Conservation (phyloP, 345 rosid species). For the Triadica sebifera region DNA sequence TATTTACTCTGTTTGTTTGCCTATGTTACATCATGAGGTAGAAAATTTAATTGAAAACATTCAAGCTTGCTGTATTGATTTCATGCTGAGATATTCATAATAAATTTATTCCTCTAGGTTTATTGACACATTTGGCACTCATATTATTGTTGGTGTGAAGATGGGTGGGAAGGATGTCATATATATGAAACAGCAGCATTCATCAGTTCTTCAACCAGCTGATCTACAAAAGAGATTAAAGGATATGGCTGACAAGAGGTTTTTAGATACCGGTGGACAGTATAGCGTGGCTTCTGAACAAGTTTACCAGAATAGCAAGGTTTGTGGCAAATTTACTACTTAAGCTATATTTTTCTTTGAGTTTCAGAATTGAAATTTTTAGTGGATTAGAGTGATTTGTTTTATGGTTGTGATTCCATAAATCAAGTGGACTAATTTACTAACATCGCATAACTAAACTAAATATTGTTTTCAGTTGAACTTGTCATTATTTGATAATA, state of each 20-base stretch:
- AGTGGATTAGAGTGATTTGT: not conserved
- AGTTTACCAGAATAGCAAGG: constrained; percentile 40
- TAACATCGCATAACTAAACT: not conserved
- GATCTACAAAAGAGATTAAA: constrained; percentile 75
- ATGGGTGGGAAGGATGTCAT: constrained; percentile 98
- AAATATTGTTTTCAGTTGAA: not conserved
- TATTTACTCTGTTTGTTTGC: not conserved
- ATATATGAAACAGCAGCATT: constrained; percentile 76
- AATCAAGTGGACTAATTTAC: not conserved
- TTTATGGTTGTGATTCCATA: not conserved
- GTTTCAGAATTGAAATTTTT: not conserved
- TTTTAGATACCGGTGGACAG: constrained; percentile 50
- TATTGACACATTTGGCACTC: constrained; percentile 81
- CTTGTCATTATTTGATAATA: not conserved
- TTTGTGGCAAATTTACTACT: constrained; percentile 20
- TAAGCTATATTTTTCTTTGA: not conserved
- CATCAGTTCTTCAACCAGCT: constrained; percentile 68
- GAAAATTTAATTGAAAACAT: not conserved
- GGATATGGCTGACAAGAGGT: constrained; percentile 85
- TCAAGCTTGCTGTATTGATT: not conserved
- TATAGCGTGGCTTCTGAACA: constrained; percentile 38
- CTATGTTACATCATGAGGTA: not conserved
- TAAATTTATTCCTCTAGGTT: constrained; percentile 47
- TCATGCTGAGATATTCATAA: not conserved
- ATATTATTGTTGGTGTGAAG: constrained; percentile 80